Evolutionary conservation across 2,329 filamentous ascomycete genomes (phyloP).

Genomic region (Ceratocystis cubensis): DNA sequence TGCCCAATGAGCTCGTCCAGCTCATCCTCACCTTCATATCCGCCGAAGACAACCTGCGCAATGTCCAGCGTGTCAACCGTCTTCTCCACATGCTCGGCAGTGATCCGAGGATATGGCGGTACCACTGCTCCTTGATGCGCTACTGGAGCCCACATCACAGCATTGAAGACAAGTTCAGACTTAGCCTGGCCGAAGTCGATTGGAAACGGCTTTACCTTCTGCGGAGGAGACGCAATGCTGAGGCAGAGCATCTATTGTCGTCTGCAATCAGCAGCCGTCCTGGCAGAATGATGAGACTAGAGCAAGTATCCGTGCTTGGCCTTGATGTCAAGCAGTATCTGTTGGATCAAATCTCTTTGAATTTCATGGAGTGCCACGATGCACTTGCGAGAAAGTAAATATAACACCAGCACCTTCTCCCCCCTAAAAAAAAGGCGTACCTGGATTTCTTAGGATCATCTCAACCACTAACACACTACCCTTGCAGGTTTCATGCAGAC

Average conservation of each 20-base stretch:
- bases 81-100: conserved; percentile 54
- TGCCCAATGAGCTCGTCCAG: conserved; percentile 79
- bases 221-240: conserved; percentile 41
- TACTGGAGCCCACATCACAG: conserved; percentile 62
- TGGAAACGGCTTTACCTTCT: conserved; percentile 62
- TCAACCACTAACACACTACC: conserved; percentile 8
- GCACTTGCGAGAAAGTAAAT: conserved; percentile 57
- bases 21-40: conserved; percentile 55
- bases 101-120: conserved; percentile 67
- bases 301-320: conserved; percentile 57
- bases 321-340: conserved; percentile 85
- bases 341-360: conserved; percentile 48
- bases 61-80: conserved; percentile 44
- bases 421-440: not conserved
- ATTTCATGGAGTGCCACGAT: conserved; percentile 49
- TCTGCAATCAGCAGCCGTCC: conserved; percentile 58
- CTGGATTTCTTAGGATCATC: not conserved
- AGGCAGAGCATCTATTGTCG: conserved; percentile 46
- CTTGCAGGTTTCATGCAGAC: conserved; percentile 18
- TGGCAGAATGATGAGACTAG: conserved; percentile 55
- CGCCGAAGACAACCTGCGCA: conserved; percentile 41
- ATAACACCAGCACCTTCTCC: conserved; percentile 15
- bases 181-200: conserved; percentile 43
- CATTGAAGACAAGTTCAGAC: conserved; percentile 43
- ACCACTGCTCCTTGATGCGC: conserved; percentile 58